Evolutionary conservation across 768 basidiomycete genomes (phyloP).

Genomic region (Hysterangium stoloniferum): DNA sequence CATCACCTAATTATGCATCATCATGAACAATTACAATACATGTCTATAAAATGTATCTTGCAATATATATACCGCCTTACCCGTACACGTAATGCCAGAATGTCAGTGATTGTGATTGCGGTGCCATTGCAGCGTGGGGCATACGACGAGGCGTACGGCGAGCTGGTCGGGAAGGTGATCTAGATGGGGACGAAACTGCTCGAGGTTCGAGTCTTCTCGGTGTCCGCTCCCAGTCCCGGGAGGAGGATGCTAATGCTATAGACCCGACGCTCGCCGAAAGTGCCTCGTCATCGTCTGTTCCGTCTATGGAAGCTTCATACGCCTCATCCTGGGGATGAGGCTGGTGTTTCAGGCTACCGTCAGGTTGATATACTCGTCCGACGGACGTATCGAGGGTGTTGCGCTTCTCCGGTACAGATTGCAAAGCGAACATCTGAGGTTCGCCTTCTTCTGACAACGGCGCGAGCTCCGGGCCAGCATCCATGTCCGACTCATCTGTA

Average conservation of each 20-base stretch:
- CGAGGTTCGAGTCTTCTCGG: background rate
- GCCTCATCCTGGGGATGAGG: background rate
- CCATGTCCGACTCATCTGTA: background rate
- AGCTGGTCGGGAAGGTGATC: background rate
- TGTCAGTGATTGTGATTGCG: background rate
- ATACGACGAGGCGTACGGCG: background rate
- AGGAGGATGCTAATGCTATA: background rate
- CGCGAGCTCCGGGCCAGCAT: background rate
- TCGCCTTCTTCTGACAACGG: background rate
- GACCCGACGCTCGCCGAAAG: background rate
- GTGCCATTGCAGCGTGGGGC: background rate
- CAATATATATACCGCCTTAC: background rate
- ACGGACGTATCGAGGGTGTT: background rate
- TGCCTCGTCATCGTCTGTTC: background rate
- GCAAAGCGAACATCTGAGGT: background rate
- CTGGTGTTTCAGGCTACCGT: too few relatives aligned
- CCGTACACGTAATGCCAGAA: constrained; percentile 9
- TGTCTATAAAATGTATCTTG: background rate
- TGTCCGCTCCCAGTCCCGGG: background rate
- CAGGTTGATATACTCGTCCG: too few relatives aligned
- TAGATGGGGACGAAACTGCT: background rate
- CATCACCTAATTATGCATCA: background rate
- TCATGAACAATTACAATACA: background rate
- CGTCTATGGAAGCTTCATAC: background rate
- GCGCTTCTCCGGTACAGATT: too few relatives aligned